phyloP scores from a whole-genome alignment of 2,329 filamentous ascomycete genomes.

The Akanthomyces dipterigenus region DNA sequence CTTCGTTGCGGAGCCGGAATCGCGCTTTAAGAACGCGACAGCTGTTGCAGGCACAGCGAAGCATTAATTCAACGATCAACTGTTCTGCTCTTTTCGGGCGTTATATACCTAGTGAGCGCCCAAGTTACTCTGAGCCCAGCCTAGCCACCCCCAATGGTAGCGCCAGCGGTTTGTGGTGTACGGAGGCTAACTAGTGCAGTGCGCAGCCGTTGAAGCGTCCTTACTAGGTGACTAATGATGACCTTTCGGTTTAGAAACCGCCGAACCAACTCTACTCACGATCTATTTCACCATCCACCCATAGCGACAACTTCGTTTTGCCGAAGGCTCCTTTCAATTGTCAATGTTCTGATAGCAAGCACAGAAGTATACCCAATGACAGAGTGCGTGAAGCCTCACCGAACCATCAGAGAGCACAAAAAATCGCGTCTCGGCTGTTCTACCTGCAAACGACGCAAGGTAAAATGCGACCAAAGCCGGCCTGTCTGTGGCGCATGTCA shows the following conservation, averaged over 20 bases:
- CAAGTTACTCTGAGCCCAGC: too few species aligned
- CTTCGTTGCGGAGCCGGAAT: too few species aligned
- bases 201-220: too few species aligned
- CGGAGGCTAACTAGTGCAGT: too few species aligned
- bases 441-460: conserved; percentile 49
- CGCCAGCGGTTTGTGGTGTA: too few species aligned
- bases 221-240: background rate
- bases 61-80: too few species aligned
- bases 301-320: too few species aligned
- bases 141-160: too few species aligned
- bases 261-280: background rate
- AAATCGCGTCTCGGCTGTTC: conserved; percentile 48
- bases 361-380: background rate
- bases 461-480: conserved; percentile 47
- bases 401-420: conserved; percentile 29
- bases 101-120: too few species aligned
- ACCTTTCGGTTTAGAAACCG: background rate
- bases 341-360: background rate
- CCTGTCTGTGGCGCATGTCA: conserved; percentile 28
- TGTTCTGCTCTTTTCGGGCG: too few species aligned
- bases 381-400: background rate
- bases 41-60: too few species aligned
- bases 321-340: background rate
- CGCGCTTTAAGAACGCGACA: too few species aligned
- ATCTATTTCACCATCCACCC: background rate